Conservation (phyloP, 2,329 filamentous ascomycete species). For the Penicillium sclerotigenum region DNA sequence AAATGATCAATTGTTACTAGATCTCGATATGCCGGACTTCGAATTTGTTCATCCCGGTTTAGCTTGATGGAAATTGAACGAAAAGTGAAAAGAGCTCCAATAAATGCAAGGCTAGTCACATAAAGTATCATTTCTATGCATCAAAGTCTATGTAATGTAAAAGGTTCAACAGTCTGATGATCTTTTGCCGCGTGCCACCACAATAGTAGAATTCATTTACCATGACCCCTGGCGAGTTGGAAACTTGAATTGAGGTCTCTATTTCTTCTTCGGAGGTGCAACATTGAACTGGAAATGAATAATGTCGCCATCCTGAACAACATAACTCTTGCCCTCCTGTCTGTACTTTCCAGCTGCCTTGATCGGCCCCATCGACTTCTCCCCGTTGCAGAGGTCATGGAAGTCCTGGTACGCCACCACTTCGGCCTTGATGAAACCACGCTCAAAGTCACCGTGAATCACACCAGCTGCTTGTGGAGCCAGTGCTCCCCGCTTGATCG, state of each 20-base stretch:
- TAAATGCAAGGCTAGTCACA: not conserved
- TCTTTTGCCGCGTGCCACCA: not conserved
- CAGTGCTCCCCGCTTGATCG: not conserved
- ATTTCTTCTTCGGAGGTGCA: conserved; percentile 1
- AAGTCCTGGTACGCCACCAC: conserved; percentile 7
- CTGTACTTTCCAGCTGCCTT: conserved; percentile 5
- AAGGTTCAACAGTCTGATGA: not conserved
- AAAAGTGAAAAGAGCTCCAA: not conserved
- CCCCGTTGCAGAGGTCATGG: conserved; percentile 3
- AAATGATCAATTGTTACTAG: conserved; percentile 5
- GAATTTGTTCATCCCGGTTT: not conserved
- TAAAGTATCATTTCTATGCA: not conserved
- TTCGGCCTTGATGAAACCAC: conserved; percentile 7
- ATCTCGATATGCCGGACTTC: not conserved
- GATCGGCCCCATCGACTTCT: conserved; percentile 5
- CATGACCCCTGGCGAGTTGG: not conserved
- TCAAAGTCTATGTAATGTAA: not conserved
- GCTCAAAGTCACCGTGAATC: conserved; percentile 6
- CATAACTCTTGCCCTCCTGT: conserved; percentile 4
- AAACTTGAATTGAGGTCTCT: not conserved
- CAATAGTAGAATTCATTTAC: not conserved
- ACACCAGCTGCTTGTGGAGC: conserved; percentile 6
- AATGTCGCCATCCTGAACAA: not conserved
- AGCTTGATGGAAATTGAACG: not conserved
- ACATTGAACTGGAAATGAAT: conserved; percentile 1